phyloP scores from a whole-genome alignment of 306 rosid genomes.

The Purshia tridentata region DNA sequence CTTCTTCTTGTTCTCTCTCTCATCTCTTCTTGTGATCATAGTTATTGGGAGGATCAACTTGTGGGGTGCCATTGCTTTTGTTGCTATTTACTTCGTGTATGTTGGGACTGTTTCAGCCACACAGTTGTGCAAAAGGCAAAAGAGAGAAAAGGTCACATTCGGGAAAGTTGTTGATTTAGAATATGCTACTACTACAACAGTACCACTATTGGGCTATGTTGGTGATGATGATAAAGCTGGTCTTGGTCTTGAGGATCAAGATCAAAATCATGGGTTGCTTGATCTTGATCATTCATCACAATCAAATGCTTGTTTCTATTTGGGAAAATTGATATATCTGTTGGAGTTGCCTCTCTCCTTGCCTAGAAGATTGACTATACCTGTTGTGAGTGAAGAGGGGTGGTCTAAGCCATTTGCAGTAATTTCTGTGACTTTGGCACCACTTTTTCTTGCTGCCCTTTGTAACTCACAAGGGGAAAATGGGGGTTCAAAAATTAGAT shows the following conservation, averaged over 20 bases:
- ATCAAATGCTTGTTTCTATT: not conserved
- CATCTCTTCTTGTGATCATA: constrained; percentile 43
- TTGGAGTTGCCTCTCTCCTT: constrained; percentile 66
- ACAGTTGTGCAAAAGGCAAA: constrained; percentile 33
- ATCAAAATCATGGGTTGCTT: not conserved
- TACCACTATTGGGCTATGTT: constrained; percentile 44
- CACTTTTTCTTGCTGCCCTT: constrained; percentile 49
- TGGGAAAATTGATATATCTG: constrained; percentile 17
- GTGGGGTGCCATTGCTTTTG: constrained; percentile 51
- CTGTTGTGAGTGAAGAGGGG: constrained; percentile 58
- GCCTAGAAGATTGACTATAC: constrained; percentile 81
- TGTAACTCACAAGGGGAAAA: constrained; percentile 41
- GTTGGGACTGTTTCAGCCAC: constrained; percentile 59
- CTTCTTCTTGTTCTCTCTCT: constrained; percentile 59
- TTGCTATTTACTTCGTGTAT: constrained; percentile 58
- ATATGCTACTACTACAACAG: constrained; percentile 9
- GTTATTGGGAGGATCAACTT: constrained; percentile 46
- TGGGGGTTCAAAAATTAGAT: constrained; percentile 17
- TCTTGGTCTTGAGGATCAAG: constrained; percentile 17
- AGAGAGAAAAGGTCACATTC: not conserved
- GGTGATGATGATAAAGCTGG: constrained; percentile 35
- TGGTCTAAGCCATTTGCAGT: constrained; percentile 81
- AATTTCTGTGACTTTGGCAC: constrained; percentile 64
- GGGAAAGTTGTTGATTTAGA: not conserved
- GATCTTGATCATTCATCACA: too few species aligned